Evolutionary conservation across 176 grass and related monocot genomes (phyloP), one percentile per base, ranked within the genome.

Genomic region (Leersia perrieri): DNA sequence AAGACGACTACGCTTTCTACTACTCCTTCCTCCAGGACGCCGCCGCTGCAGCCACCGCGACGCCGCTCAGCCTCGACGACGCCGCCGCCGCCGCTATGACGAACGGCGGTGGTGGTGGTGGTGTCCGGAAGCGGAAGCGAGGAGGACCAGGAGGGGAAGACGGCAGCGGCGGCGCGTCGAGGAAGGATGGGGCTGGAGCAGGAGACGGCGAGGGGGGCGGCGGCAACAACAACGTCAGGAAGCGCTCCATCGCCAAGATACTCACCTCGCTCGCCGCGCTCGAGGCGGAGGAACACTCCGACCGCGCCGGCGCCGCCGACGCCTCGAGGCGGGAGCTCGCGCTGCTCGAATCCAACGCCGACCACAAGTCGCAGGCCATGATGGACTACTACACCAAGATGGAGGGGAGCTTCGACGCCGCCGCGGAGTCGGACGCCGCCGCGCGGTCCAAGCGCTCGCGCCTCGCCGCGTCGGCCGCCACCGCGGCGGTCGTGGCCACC

Each of bases 1-100:
- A 89, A 75, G 92, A 95, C 81, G 92, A 90, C 49, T 85, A 91
- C 80, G 92, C 94, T 68, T 91, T 88, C 68, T 97, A 97, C 83
- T 89, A 38, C 84, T 91, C 91, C 10, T 89, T 91, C 76, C 87
- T 97, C 66, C 88, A 97, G 80, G 88, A 91, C 66, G 25, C 86
- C 64, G 69, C 85, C 55, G 40, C 78, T 12, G 53, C 40, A 0
- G 41, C 34, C 3, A 42, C 51, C 0, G 41, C 35, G 28, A 38
- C 72, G 32, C 66, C 77, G 13, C 63, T 74, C 58, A 25, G 51
- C 2, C 9, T 80, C 63, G 82, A 75, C 53, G 72, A 32, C 33
- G 49, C 87, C 33, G 63, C 20, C 66, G 66, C 81, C 68, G 16
- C 18, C 49, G 18, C 49, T 22, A 97, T 97, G 94, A 78, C 94